A percentile compares a stretch with the other conserved stretches of the same genome.
Conservation (phyloP, 73 alveolate genomes). For the Tetrahymena borealis region DNA sequence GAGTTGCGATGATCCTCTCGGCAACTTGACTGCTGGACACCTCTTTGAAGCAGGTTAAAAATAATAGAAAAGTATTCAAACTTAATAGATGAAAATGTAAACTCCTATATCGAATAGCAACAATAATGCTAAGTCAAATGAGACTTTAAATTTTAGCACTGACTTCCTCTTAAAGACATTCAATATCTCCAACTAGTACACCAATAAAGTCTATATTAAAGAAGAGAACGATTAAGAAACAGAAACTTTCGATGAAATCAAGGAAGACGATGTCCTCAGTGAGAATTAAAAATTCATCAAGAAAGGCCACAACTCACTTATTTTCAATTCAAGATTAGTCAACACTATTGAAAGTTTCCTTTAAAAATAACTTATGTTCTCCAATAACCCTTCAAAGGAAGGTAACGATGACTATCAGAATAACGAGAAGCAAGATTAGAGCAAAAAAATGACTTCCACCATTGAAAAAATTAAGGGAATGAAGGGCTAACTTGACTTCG, state of each 20-base stretch:
- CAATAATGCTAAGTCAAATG: too few species aligned
- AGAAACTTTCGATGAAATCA: not conserved
- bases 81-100: too few species aligned
- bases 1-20: not conserved
- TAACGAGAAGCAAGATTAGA: not conserved
- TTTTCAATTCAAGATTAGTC: not conserved
- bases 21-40: not conserved
- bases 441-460: not conserved
- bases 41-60: not conserved
- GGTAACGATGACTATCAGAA: not conserved
- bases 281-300: not conserved
- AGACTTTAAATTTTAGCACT: not conserved
- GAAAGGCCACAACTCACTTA: not conserved
- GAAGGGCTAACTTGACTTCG: not conserved
- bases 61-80: too few species aligned
- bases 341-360: not conserved
- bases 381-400: not conserved
- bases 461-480: not conserved
- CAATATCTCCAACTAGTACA: not conserved
- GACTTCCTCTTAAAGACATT: not conserved
- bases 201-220: not conserved
- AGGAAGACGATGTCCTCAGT: not conserved
- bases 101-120: too few species aligned
- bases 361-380: not conserved
- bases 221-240: not conserved